Percentiles rank a stretch among this genome's conserved stretches.
These are phyloP conservation scores for Boletus edulis DNA, from an alignment of 768 basidiomycete genomes.

Conservation along the genomic window DNA sequence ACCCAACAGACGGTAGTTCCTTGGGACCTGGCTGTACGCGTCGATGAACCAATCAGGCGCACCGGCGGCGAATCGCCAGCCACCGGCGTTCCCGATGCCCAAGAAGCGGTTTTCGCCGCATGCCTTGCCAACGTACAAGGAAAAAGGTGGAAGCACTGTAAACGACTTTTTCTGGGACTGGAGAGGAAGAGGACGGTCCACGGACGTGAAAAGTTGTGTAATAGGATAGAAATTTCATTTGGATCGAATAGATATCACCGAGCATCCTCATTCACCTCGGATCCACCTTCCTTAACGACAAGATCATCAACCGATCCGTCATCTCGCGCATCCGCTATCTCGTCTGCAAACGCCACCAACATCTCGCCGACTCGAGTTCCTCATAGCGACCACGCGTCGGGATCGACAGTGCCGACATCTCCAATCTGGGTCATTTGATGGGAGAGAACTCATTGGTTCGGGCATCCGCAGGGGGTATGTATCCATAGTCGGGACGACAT, in stretches of 20 bases:
- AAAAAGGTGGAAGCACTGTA: conserved; percentile 21
- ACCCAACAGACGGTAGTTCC: conserved; percentile 36
- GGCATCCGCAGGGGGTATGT: too few species aligned
- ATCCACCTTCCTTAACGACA: conserved; percentile 47
- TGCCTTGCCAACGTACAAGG: conserved; percentile 28
- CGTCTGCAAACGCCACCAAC: conserved; percentile 44
- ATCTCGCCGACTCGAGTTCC: conserved; percentile 41
- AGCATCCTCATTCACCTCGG: neutral
- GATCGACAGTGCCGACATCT: too few species aligned
- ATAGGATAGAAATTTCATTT: conserved; percentile 14
- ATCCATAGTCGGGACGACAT: too few species aligned
- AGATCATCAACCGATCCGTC: conserved; percentile 33
- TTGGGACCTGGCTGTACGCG: conserved; percentile 32
- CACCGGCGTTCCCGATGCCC: conserved; percentile 13
- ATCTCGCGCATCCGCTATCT: conserved; percentile 39
- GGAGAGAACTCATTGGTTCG: too few species aligned
- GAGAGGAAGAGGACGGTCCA: too few species aligned
- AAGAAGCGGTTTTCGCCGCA: conserved; percentile 22
- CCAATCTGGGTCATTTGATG: too few species aligned
- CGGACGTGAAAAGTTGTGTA: conserved; percentile 13
- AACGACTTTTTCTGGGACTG: neutral
- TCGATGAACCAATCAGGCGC: conserved; percentile 15
- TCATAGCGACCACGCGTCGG: conserved; percentile 42
- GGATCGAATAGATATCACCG: conserved; percentile 7
- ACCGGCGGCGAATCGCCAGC: conserved; percentile 20